These are phyloP conservation scores for Eimeria necatrix DNA, from an alignment of 169 alveolate genomes.

Conservation along the genomic window DNA sequence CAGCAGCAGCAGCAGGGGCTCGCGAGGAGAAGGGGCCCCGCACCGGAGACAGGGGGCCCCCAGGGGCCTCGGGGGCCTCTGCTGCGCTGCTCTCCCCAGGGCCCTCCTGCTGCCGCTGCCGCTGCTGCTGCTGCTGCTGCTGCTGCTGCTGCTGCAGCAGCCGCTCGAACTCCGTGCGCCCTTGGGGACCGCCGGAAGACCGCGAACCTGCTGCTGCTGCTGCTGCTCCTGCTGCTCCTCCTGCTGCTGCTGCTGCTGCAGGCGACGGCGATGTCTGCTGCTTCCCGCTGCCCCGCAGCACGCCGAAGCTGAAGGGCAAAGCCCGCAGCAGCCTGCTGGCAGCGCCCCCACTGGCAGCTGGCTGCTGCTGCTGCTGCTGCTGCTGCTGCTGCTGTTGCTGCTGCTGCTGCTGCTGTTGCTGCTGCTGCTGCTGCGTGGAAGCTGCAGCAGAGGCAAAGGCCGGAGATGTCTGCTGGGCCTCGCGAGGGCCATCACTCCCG, in stretches of 20 bases:
- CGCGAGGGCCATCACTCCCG: neutral
- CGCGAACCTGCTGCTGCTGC: too few relatives aligned
- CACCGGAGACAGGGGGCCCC: too few relatives aligned
- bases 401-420: neutral
- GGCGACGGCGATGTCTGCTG: neutral
- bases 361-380: neutral
- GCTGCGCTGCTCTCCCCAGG: neutral
- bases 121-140: neutral
- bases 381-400: neutral
- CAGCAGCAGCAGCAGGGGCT: neutral
- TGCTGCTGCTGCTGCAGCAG: constrained; percentile 38
- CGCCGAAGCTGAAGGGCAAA: neutral
- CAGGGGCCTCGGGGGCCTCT: too few relatives aligned
- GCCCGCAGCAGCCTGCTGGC: neutral
- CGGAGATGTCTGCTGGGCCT: too few relatives aligned
- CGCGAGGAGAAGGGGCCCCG: neutral
- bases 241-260: neutral
- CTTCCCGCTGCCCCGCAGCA: neutral
- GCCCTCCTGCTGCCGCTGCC: neutral
- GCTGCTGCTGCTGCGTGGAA: neutral
- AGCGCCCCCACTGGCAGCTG: neutral
- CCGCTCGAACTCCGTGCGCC: constrained; percentile 49
- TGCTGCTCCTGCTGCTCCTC: neutral
- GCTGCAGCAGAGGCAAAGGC: too few relatives aligned
- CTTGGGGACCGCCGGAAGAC: too few relatives aligned